phyloP scores from a whole-genome alignment of 2,329 filamentous ascomycete species.

The Aspergillus fumigatiaffinis region DNA sequence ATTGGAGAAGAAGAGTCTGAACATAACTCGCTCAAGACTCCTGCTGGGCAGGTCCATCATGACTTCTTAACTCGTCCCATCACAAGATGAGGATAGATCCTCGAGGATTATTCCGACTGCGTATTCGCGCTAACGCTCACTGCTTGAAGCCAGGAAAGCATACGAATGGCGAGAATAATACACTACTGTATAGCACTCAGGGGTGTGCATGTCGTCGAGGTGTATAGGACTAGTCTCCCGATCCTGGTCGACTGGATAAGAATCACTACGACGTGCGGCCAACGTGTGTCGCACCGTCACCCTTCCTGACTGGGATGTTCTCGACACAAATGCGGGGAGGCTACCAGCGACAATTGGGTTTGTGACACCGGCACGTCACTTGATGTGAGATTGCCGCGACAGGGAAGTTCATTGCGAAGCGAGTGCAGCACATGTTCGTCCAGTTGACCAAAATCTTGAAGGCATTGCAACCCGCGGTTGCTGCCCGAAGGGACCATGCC shows the following conservation, averaged over 20 bases:
- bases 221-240: background rate
- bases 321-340: background rate
- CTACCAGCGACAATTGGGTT: background rate
- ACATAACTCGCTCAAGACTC: background rate
- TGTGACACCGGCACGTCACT: background rate
- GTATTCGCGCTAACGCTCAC: background rate
- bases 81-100: background rate
- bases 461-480: background rate
- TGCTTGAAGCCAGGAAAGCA: background rate
- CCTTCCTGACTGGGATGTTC: background rate
- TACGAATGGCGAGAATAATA: background rate
- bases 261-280: background rate
- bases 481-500: background rate
- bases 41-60: too few species aligned
- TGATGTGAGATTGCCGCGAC: background rate
- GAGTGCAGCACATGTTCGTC: background rate
- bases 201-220: background rate
- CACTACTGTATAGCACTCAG: background rate
- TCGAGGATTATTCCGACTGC: background rate
- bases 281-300: background rate
- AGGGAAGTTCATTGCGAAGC: background rate
- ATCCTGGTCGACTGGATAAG: background rate
- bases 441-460: background rate
- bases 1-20: background rate
- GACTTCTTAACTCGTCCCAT: background rate